Conservation (phyloP, 306 rosid species). For the Biancaea sappan region DNA sequence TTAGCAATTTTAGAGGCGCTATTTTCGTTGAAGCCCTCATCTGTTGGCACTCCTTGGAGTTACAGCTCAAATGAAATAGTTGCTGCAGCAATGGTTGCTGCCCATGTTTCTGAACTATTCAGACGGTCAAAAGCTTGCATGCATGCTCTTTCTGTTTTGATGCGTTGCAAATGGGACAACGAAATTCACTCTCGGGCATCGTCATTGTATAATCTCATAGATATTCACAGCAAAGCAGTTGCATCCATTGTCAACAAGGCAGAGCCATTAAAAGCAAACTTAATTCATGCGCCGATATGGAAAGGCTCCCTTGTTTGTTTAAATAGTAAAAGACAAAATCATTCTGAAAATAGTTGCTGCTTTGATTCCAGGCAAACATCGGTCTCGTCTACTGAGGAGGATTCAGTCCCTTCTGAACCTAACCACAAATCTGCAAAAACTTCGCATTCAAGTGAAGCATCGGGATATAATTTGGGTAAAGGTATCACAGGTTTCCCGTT, state of each 20-base stretch:
- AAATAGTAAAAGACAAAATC: constrained; percentile 55
- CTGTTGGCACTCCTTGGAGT: constrained; percentile 98
- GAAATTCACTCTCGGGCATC: constrained; percentile 89
- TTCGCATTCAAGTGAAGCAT: constrained; percentile 53
- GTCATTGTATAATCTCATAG: constrained; percentile 87
- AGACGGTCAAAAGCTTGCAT: constrained; percentile 96
- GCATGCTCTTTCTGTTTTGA: constrained; percentile 88
- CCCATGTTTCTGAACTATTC: constrained; percentile 93
- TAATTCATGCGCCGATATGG: constrained; percentile 60
- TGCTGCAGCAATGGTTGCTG: constrained; percentile 99
- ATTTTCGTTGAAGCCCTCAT: constrained; percentile 87
- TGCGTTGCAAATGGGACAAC: constrained; percentile 90
- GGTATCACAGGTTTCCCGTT: constrained; percentile 64
- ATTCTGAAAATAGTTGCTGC: constrained; percentile 48
- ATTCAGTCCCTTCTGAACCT: constrained; percentile 47
- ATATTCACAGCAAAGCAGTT: constrained; percentile 89
- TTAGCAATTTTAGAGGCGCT: constrained; percentile 89
- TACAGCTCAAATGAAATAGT: constrained; percentile 96
- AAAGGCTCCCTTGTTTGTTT: constrained; percentile 50
- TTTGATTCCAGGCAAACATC: constrained; percentile 59
- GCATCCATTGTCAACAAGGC: constrained; percentile 90
- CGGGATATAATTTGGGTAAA: constrained; percentile 59
- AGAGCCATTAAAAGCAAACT: constrained; percentile 85
- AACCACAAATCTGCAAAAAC: constrained; percentile 43
- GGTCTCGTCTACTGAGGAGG: constrained; percentile 27